These are phyloP conservation scores for Seminavis robusta DNA, from an alignment of 108 stramenopile species.

Conservation along the genomic window DNA sequence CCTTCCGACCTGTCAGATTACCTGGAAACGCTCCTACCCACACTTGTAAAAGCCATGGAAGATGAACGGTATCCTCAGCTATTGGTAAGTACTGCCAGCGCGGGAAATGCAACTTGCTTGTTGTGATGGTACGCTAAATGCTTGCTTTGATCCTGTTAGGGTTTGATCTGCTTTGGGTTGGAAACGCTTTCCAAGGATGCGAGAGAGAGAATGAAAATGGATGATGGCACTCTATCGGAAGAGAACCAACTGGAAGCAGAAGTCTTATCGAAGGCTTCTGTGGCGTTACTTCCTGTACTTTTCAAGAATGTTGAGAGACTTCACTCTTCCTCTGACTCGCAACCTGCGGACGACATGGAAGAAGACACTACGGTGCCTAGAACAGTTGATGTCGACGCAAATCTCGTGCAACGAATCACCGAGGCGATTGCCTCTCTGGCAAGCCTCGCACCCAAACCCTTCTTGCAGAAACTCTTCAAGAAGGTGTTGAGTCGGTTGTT, in stretches of 20 bases:
- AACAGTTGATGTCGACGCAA: neutral
- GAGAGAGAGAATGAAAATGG: neutral
- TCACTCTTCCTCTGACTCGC: conserved; percentile 1
- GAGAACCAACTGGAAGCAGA: no score
- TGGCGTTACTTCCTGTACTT: conserved; percentile 1
- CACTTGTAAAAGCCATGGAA: conserved; percentile 58
- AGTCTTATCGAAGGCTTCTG: neutral
- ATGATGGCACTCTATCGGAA: neutral
- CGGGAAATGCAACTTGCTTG: neutral
- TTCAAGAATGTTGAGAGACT: conserved; percentile 1
- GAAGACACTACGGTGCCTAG: neutral
- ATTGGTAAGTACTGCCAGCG: conserved; percentile 35
- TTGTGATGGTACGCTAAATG: neutral
- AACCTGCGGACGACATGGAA: no score
- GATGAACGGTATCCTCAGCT: conserved; percentile 82
- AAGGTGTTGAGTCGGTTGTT: conserved; percentile 72
- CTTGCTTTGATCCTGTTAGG: neutral
- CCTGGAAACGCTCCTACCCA: conserved; percentile 50
- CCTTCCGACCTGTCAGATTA: conserved; percentile 54
- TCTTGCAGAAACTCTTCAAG: conserved; percentile 68
- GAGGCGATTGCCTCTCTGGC: conserved; percentile 65
- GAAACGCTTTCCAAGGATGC: neutral
- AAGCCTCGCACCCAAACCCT: conserved; percentile 45
- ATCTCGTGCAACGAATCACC: conserved; percentile 30
- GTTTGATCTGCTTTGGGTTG: neutral